phyloP scores from a whole-genome alignment of 257 asterid genomes.

The Petunia axillaris region DNA sequence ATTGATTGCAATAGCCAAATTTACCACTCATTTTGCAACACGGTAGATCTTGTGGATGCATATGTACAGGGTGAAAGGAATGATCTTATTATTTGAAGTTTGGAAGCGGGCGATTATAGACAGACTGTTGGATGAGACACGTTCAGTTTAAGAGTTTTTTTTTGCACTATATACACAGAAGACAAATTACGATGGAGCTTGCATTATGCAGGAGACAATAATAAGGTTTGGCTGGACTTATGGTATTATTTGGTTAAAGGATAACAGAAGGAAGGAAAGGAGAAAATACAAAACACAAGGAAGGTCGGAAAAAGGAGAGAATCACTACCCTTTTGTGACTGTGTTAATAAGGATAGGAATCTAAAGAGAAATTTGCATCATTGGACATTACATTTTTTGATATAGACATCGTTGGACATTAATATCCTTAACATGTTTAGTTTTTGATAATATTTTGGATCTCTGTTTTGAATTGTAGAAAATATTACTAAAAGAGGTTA shows the following conservation, averaged over 20 bases:
- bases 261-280: background rate
- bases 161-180: background rate
- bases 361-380: background rate
- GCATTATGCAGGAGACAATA: background rate
- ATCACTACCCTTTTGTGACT: background rate
- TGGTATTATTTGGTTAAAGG: conserved; percentile 2
- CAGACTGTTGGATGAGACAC: background rate
- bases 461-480: background rate
- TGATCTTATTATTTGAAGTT: background rate
- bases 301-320: background rate
- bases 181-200: background rate
- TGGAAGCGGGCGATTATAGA: background rate
- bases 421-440: background rate
- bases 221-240: background rate
- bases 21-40: background rate
- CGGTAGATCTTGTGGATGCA: background rate
- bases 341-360: background rate
- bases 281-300: background rate
- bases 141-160: background rate
- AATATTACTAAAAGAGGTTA: conserved; percentile 7
- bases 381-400: background rate
- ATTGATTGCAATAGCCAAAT: conserved; percentile 10
- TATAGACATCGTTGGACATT: background rate
- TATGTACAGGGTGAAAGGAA: background rate
- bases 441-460: background rate